Evolutionary conservation across 179 eudicot genomes (phyloP), one percentile per base, ranked within the genome.

Genomic region (Beta macrorhiza): DNA sequence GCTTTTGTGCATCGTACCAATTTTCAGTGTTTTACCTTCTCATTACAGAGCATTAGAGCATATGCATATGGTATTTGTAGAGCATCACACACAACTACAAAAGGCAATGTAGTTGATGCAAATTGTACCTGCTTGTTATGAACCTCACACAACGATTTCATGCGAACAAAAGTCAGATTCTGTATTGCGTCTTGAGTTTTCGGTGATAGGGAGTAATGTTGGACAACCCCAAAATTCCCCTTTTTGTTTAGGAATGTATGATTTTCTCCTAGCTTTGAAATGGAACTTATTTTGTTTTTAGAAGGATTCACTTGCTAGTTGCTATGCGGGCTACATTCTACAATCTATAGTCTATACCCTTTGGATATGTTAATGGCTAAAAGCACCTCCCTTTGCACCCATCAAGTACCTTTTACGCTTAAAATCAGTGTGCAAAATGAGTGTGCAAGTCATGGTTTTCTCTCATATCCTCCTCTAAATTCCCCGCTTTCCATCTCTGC

Each of bases 101-200:
- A 53, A 15, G 65, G 74, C n/a, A 67, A 64, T 58, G 20, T 81
- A 80, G 75, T 22, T 10, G 52, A 65, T 64, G 67, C 64, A 53
- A 2, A 67, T 32, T 74, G 45, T 63, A 55, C 64, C 49, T 51
- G 15, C 64, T 19, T 63, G 62, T 72, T 74, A 80, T 37, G 51
- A 25, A 29, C 49, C 78, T 59, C 29, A 25, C 62, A 62, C 72
- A 62, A 17, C 52, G 42, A 37, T 73, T 52, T 29, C 55, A 29
- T 58, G 44, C 70, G 69, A 15, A 29, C n/a, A n/a, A n/a, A n/a
- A n/a, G n/a, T n/a, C n/a, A n/a, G 22, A n/a, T 17, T 7, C 5
- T 58, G 17, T 5, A 19, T 17, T 17, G 9, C n/a, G 0, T 17
- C 22, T 61, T 63, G 67, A 10, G 67, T 7, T 63, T 63, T 63